Evolutionary conservation across 495 filamentous ascomycete species (phyloP).

Genomic region (Podospora tetraspora): DNA sequence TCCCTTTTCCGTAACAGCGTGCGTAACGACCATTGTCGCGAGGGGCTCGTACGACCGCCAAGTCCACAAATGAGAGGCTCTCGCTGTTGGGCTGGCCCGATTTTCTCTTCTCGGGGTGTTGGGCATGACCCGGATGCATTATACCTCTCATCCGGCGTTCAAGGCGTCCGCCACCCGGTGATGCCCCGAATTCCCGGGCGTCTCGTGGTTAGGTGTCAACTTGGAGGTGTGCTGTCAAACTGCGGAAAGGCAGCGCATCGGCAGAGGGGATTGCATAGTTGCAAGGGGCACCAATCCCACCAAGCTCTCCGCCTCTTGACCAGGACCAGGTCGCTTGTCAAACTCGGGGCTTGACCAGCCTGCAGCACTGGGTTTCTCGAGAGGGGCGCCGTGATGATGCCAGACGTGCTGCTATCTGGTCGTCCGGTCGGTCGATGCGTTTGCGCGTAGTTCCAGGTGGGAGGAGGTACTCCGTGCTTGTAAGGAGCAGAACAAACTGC

Average conservation of each 20-base stretch:
- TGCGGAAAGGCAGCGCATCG: background rate
- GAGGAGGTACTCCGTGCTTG: background rate
- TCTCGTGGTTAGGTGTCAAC: too few species aligned
- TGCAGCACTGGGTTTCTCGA: background rate
- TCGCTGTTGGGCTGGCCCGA: background rate
- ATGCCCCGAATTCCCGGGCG: background rate
- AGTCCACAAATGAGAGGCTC: background rate
- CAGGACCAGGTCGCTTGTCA: background rate
- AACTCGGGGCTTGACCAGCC: background rate
- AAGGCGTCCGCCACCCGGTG: background rate
- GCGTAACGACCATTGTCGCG: background rate
- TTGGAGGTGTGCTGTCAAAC: background rate
- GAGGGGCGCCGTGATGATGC: background rate
- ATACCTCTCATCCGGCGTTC: background rate
- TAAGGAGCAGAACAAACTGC: background rate
- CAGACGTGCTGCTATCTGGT: background rate
- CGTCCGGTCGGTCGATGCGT: background rate
- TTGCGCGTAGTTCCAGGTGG: background rate
- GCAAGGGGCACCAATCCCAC: background rate
- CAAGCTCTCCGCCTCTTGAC: background rate
- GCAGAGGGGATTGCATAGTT: background rate
- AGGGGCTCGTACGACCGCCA: background rate
- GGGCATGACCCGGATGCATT: background rate
- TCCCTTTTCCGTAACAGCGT: background rate
- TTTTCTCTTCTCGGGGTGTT: background rate